Conservation (phyloP, 148 eudicot genomes). For the Rhododendron ferrugineum region DNA sequence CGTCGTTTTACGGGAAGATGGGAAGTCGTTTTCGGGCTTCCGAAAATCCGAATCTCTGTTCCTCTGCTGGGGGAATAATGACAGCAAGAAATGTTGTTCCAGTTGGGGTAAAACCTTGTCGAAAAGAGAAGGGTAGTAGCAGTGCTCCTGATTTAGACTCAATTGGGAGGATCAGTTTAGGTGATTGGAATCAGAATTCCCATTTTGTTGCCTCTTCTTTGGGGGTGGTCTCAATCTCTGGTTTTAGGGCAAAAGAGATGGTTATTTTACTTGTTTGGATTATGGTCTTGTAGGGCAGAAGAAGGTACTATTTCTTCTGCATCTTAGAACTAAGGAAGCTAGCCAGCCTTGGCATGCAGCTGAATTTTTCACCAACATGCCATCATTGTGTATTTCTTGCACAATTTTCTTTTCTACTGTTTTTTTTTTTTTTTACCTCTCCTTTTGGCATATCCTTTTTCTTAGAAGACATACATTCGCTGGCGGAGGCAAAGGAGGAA, state of each 20-base stretch:
- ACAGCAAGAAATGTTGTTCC: constrained; percentile 21
- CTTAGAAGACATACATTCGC: too few species aligned
- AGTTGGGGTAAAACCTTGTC: constrained; percentile 42
- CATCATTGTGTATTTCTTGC: too few species aligned
- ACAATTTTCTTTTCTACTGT: too few species aligned
- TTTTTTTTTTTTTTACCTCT: too few species aligned
- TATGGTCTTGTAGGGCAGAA: constrained; percentile 11
- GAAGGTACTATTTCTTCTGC: background rate
- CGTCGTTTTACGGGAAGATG: constrained; percentile 42
- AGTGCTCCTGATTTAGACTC: background rate
- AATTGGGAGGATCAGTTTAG: constrained; percentile 7
- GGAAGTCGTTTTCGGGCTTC: constrained; percentile 62
- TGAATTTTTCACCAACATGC: too few species aligned
- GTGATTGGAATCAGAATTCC: background rate
- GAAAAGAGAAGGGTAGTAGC: background rate
- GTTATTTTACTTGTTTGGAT: constrained; percentile 5
- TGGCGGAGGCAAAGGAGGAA: too few species aligned
- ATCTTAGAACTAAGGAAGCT: too few species aligned
- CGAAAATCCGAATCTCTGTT: constrained; percentile 51
- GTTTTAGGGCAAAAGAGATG: constrained; percentile 2
- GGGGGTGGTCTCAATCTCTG: constrained; percentile 14
- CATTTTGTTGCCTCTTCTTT: constrained; percentile 20
- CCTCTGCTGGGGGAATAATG: constrained; percentile 13
- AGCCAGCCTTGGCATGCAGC: background rate
- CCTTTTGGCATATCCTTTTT: too few species aligned